Evolutionary conservation across 208 protist species (phyloP), one percentile per base, ranked within the genome.

Genomic region (Trypanosoma platydactyli): DNA sequence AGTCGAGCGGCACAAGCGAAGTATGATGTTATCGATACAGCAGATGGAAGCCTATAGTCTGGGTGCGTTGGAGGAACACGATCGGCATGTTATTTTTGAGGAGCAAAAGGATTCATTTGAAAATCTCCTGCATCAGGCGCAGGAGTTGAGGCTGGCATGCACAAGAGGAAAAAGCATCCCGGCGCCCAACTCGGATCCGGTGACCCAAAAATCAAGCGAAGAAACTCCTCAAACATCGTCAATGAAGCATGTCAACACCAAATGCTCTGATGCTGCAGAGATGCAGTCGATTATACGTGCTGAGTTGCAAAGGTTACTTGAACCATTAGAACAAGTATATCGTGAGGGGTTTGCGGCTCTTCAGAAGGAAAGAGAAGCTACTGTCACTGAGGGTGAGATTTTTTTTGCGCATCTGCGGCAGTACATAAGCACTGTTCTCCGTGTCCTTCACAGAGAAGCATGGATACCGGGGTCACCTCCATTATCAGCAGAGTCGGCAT

Each of bases 321-420:
- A 55, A 30, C 60, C 46, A n/a, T 18, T 65, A 33, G 48, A 65
- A 20, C 2, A 65, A 38, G 42, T 65, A n/a, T 56, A 48, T 54
- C 18, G 22, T 56, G 33, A 53, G 29, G 50, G 15, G 29, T 27
- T 65, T 29, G 29, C 20, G 4, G 6, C 29, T n/a, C 33, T 65
- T 55, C 13, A 56, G 40, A 54, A 42, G 38, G 48, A 56, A 46
- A 11, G 35, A 30, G 48, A 55, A n/a, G 9, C 11, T 25, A 27
- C 13, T 13, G 29, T 11, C 20, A 20, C n/a, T 29, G 45, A 29
- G 30, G 41, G 11, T 46, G 33, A 65, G n/a, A 20, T 7, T 44
- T 56, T 65, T 56, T 20, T 65, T 29, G 27, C 60, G 54, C 50
- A 20, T 46, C 27, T 65, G 13, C 48, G 30, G 41, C 46, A 65